Evolutionary conservation across 495 filamentous ascomycete genomes (phyloP).

Genomic region (Recurvomyces mirabilis): DNA sequence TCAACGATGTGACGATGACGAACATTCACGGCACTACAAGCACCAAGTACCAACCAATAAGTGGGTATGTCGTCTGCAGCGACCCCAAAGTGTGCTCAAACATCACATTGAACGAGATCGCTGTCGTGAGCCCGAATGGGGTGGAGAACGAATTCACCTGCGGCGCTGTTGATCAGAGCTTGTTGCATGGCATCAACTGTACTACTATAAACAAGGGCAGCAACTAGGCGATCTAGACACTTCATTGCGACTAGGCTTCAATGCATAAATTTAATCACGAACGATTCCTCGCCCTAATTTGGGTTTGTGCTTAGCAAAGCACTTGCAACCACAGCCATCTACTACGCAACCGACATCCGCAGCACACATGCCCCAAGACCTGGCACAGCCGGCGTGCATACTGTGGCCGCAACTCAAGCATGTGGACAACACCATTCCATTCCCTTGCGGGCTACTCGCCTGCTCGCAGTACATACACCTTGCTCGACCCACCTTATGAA

Average conservation of each 20-base stretch:
- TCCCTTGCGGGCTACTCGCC: slow-evolving; percentile 25
- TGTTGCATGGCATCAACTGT: slow-evolving; percentile 18
- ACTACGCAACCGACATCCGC: slow-evolving; percentile 27
- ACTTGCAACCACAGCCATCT: slow-evolving; percentile 30
- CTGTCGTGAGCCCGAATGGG: slow-evolving; percentile 42
- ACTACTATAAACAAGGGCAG: slow-evolving; percentile 17
- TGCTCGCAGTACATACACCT: slow-evolving; percentile 27
- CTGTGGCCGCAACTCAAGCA: slow-evolving; percentile 31
- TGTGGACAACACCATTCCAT: slow-evolving; percentile 22
- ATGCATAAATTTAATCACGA: too few relatives aligned
- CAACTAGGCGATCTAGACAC: too few relatives aligned
- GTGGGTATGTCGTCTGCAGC: slow-evolving; percentile 47
- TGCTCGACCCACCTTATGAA: too few relatives aligned
- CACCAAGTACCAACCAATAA: slow-evolving; percentile 38
- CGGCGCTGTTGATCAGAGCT: slow-evolving; percentile 35
- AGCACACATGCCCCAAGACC: slow-evolving; percentile 23
- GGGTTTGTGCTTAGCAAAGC: too few relatives aligned
- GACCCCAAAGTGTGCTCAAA: slow-evolving; percentile 43
- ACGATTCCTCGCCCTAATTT: too few relatives aligned
- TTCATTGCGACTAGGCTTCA: too few relatives aligned
- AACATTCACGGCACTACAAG: slow-evolving; percentile 40
- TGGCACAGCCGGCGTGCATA: slow-evolving; percentile 27
- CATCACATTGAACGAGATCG: slow-evolving; percentile 41
- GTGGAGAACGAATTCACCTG: slow-evolving; percentile 39
- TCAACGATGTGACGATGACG: slow-evolving; percentile 27